Conservation (phyloP, 371 early-diverging fungal genomes). For the Basidiobolus heterosporus region DNA sequence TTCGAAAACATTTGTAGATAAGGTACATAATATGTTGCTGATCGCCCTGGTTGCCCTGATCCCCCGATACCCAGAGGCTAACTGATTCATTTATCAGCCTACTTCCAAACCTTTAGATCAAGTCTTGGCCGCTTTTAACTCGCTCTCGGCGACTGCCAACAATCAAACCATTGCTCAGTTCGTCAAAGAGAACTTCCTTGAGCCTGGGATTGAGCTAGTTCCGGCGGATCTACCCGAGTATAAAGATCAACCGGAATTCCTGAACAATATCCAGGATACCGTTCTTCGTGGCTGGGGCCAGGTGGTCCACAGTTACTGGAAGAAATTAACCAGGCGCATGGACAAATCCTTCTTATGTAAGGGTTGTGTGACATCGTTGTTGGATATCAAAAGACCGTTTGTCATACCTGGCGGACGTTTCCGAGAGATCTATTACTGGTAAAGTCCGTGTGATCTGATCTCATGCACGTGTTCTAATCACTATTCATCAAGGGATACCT, state of each 20-base stretch:
- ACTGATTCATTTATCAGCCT: conserved; percentile 32
- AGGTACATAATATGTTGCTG: conserved; percentile 12
- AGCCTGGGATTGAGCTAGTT: conserved; percentile 24
- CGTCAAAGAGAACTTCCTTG: conserved; percentile 38
- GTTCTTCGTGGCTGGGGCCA: conserved; percentile 30
- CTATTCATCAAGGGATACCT: conserved; percentile 31
- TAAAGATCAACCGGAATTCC: conserved; percentile 20
- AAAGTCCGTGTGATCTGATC: too few relatives aligned
- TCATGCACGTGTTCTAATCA: too few relatives aligned
- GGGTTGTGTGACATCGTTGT: conserved; percentile 31
- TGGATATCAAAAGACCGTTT: conserved; percentile 41
- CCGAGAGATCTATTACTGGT: conserved; percentile 80
- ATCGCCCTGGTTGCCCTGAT: background rate
- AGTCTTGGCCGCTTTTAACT: conserved; percentile 30
- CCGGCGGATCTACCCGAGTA: conserved; percentile 12
- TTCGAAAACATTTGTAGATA: conserved; percentile 55
- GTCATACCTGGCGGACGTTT: conserved; percentile 86
- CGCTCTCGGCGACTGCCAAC: conserved; percentile 25
- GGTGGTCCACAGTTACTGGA: conserved; percentile 36
- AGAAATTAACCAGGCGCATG: conserved; percentile 28
- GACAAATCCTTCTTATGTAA: conserved; percentile 28
- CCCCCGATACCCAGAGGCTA: background rate
- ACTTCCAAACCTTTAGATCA: conserved; percentile 31
- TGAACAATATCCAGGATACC: conserved; percentile 23
- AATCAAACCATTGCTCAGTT: conserved; percentile 26